Conservation (phyloP, 1,284 basidiomycete species). For the Trichosporon inkin region DNA sequence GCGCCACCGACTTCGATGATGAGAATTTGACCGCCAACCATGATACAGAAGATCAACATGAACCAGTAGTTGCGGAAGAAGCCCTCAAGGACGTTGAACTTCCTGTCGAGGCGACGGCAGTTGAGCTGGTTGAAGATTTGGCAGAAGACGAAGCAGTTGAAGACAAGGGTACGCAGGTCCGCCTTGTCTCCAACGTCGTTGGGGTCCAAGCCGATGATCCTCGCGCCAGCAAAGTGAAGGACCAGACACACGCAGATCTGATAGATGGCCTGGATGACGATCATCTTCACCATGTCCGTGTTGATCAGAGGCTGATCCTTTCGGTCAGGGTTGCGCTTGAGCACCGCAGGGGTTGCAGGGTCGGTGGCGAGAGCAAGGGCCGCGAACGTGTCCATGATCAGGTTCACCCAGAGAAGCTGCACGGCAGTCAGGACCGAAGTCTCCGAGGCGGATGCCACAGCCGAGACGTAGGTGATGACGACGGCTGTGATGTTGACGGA, state of each 20-base stretch:
- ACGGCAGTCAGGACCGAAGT: slow-evolving; percentile 87
- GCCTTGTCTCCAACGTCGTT: slow-evolving; percentile 46
- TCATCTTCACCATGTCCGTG: slow-evolving; percentile 92
- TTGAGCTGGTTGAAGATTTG: slow-evolving; percentile 94
- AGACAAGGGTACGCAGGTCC: slow-evolving; percentile 78
- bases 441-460: slow-evolving; percentile 72
- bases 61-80: slow-evolving; percentile 80
- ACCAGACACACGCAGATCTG: slow-evolving; percentile 79
- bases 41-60: slow-evolving; percentile 72
- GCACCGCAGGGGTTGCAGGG: slow-evolving; percentile 73
- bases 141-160: slow-evolving; percentile 94
- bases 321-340: slow-evolving; percentile 86
- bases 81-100: slow-evolving; percentile 85
- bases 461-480: slow-evolving; percentile 85
- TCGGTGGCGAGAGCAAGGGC: slow-evolving; percentile 95
- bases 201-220: slow-evolving; percentile 63
- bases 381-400: slow-evolving; percentile 95
- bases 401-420: slow-evolving; percentile 72
- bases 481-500: slow-evolving; percentile 95
- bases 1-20: slow-evolving; percentile 89
- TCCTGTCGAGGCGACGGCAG: slow-evolving; percentile 76
- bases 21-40: slow-evolving; percentile 78
- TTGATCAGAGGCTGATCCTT: slow-evolving; percentile 84
- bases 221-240: slow-evolving; percentile 78
- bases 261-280: slow-evolving; percentile 81